Evolutionary conservation across 2,329 filamentous ascomycete species (phyloP), one percentile per base, ranked within the genome.

Genomic region (Fusarium sp.): DNA sequence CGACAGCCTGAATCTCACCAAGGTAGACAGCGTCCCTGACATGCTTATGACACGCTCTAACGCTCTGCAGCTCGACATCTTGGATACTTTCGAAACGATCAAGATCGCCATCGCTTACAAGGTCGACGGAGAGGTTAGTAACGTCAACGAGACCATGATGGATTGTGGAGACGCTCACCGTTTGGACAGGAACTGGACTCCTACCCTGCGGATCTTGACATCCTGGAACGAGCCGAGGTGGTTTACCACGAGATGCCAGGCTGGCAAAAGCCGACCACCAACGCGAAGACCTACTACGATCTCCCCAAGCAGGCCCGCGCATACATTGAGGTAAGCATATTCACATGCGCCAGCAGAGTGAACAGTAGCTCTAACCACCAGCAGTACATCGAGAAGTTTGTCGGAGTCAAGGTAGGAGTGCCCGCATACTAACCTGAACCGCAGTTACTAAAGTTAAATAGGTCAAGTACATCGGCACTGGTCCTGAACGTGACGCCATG

Each of bases 31-130:
- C 38, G 61, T 54, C 40, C 7, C 31, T 69, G 20, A n/a, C 20
- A 45, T 58, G 20, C 11, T 61, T 69, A 37, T 71, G 52, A 65
- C 47, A 67, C 20, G 27, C 52, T 54, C 66, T 52, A 62, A 69
- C 60, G 38, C 22, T 66, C 34, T 47, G 31, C 45, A 75, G 72
- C 77, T 79, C 54, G 74, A 76, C 62, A 87, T 94, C 40, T 87
- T 95, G 18, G 93, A 95, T 80, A 89, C 89, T 35, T 94, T 97
- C 80, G 86, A 89, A 11, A 91, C 90, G 78, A 89, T 97, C 83
- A 93, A 95, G 82, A 87, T 94, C 60, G 93, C 93, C 20, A 89
- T 93, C 16, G 91, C 89, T 3, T 97, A 97, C 84, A 87, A 87
- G 76, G 81, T 78, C 56, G 74, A 81, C 66, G 79, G 79, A 69